Percentiles rank a stretch among this genome's conserved stretches.
phyloP scores from a whole-genome alignment of 2,329 filamentous ascomycete species.

The Colletotrichum nymphaeae region DNA sequence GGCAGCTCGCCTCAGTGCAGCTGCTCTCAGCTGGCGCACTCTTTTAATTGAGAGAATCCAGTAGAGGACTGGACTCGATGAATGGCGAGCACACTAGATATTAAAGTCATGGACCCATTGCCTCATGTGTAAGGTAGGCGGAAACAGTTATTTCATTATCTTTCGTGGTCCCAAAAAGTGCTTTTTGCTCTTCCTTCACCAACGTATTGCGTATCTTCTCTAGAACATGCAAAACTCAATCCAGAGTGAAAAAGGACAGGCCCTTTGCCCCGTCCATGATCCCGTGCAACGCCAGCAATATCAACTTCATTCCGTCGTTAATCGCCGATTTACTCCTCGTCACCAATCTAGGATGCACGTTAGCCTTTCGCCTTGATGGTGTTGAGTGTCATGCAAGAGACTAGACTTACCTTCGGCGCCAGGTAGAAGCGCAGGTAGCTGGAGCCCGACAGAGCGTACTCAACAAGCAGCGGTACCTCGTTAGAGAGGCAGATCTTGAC shows the following conservation, averaged over 20 bases:
- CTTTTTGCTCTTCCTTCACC: conserved; percentile 31
- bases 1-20: background rate
- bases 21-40: conserved; percentile 21
- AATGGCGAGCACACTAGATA: background rate
- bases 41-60: background rate
- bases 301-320: conserved; percentile 23
- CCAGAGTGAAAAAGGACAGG: conserved; percentile 31
- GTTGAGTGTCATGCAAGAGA: background rate
- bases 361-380: background rate
- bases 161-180: conserved; percentile 31
- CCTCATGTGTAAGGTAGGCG: background rate
- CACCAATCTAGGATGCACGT: conserved; percentile 47
- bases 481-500: conserved; percentile 96
- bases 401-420: conserved; percentile 85
- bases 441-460: conserved; percentile 84
- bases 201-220: conserved; percentile 19
- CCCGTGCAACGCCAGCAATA: conserved; percentile 35
- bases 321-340: conserved; percentile 48
- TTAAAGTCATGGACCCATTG: background rate
- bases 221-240: conserved; percentile 35
- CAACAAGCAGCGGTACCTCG: conserved; percentile 95
- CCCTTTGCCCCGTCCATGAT: conserved; percentile 25
- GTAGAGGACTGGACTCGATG: background rate
- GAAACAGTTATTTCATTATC: conserved; percentile 34
- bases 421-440: conserved; percentile 97